Percentiles rank a stretch among this genome's conserved stretches.
Conservation (phyloP, 208 protist genomes). For the Tritrichomonas foetus region DNA sequence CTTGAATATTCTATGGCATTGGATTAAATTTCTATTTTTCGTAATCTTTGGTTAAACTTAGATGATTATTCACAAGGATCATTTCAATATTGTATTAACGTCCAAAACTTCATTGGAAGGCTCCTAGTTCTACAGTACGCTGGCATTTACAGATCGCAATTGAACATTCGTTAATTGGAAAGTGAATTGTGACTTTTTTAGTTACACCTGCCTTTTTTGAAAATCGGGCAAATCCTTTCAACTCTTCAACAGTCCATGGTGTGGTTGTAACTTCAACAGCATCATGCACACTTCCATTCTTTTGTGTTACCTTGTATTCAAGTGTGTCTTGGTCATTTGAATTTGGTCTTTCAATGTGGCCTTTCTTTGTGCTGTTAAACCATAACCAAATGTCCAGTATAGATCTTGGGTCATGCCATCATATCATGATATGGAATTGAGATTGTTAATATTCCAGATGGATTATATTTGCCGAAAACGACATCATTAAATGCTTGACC, state of each 20-base stretch:
- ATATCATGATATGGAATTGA: constrained; percentile 51
- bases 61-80: too few species aligned
- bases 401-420: constrained; percentile 11
- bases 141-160: not conserved
- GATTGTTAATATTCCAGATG: constrained; percentile 50
- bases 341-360: not conserved
- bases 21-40: too few species aligned
- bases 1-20: too few species aligned
- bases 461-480: constrained; percentile 48
- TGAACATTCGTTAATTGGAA: not conserved
- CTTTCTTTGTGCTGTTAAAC: constrained; percentile 35
- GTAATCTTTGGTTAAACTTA: too few species aligned
- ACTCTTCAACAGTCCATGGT: not conserved
- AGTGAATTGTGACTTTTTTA: not conserved
- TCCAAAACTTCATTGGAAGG: not conserved
- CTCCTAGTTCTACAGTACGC: not conserved
- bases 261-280: not conserved
- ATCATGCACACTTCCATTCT: not conserved
- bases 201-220: not conserved
- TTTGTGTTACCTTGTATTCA: too few species aligned
- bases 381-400: constrained; percentile 53
- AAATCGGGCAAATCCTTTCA: not conserved
- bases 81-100: not conserved
- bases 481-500: constrained; percentile 53
- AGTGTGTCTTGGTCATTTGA: not conserved